Base-by-base conservation (phyloP, 768 basidiomycete species). In the Russula emetica region DNA sequence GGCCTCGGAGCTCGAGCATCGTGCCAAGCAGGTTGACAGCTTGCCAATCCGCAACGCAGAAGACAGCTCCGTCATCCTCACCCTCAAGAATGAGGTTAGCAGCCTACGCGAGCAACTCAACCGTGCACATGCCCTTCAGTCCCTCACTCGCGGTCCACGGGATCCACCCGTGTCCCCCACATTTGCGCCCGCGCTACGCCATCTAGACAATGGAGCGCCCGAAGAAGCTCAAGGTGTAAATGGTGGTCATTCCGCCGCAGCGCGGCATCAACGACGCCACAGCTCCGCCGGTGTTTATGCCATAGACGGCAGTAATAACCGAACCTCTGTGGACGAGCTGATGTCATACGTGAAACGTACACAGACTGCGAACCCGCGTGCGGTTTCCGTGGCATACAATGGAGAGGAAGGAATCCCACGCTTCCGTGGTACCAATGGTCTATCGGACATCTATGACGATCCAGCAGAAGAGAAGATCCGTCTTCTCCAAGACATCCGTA, bases 391-490 rank as follows among this genome's bases (percentile, higher is more conserved):
- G 53, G 93, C 89, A 0, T 93, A 87, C 76, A 87, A 90, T 58
- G 90, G 89, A 45, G 87, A 91, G 72, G 90, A 93, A 66, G 85
- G 84, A 61, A 79, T 80, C 57, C 79, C 88, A 63, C 84, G 86
- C 57, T 81, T 82, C 72, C 83, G 87, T 56, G 76, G 78, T 44
- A 83, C 85, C 63, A 76, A 76, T 66, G 87, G 89, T 42, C 76
- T 90, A 44, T 77, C 87, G 14, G 85, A 89, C 67, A 88, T 92
- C 70, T 85, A 85, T 64, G 93, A 98, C 69, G 92, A 94, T 74
- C 86, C 93, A 8, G 88, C 91, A 0, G 95, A 98, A 74, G 95
- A 98, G 79, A 96, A 98, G 77, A 93, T 97, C 68, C 80, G 88
- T 58, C 80, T 97, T 54, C 88, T 99, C 82, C 90, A 94, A 71